Conservation (phyloP, 345 rosid genomes). For the Gossypium mustelinum region DNA sequence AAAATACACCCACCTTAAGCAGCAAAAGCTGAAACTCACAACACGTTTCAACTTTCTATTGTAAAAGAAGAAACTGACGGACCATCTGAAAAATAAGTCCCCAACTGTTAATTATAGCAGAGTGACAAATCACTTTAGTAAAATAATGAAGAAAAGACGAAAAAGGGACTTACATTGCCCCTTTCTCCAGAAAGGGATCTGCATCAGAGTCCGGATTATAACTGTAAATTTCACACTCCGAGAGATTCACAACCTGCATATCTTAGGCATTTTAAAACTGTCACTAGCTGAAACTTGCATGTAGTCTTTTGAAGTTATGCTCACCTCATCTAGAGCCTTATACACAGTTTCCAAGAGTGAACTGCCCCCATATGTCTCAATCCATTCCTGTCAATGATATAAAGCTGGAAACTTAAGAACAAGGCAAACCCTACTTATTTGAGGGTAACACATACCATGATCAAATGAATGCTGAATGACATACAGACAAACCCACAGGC, state of each 20-base stretch:
- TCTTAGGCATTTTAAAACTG: conserved; percentile 13
- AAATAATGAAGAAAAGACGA: background rate
- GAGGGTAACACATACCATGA: background rate
- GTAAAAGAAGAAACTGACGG: conserved; percentile 89
- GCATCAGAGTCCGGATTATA: conserved; percentile 77
- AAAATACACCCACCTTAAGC: conserved; percentile 54
- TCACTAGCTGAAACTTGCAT: conserved; percentile 13
- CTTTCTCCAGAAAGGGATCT: conserved; percentile 75
- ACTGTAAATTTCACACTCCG: conserved; percentile 83
- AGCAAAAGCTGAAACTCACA: conserved; percentile 68
- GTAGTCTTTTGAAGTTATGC: conserved; percentile 5
- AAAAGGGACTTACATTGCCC: conserved; percentile 56
- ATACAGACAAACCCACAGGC: background rate
- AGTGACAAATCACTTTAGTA: background rate
- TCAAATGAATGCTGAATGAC: background rate
- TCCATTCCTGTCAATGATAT: conserved; percentile 55
- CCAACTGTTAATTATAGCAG: background rate
- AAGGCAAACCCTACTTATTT: background rate
- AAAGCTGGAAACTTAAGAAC: conserved; percentile 5
- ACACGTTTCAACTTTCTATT: conserved; percentile 84
- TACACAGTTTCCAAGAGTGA: conserved; percentile 68
- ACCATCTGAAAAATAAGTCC: conserved; percentile 59
- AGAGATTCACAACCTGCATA: conserved; percentile 75
- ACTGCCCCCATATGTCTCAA: conserved; percentile 56
- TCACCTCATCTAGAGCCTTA: conserved; percentile 92